phyloP scores from a whole-genome alignment of 305 asterid genomes.

The Rubia tinctorum region DNA sequence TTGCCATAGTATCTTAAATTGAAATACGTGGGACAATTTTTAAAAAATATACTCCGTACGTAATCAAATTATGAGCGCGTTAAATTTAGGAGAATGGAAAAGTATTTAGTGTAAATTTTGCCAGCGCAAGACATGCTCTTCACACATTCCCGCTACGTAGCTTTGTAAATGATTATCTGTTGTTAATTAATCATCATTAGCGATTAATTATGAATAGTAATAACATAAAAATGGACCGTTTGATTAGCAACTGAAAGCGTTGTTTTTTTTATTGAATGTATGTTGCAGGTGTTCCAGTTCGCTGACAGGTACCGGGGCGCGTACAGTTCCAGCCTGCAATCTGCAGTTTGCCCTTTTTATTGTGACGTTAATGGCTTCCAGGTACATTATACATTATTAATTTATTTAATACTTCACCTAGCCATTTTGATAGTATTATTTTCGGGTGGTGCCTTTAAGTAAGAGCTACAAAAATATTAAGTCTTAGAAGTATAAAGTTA shows the following conservation, averaged over 20 bases:
- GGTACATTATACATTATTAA: constrained; percentile 28
- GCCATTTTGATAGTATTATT: no score
- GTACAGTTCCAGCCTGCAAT: constrained; percentile 61
- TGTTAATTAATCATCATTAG: background rate
- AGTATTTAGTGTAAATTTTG: background rate
- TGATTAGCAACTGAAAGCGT: constrained; percentile 17
- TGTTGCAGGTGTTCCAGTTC: constrained; percentile 69
- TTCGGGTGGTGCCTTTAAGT: no score
- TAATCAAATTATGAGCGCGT: no score
- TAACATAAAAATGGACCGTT: constrained; percentile 13
- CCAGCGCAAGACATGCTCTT: background rate
- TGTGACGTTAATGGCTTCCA: constrained; percentile 83
- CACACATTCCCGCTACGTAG: constrained; percentile 5
- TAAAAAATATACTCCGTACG: no score
- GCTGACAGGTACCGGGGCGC: constrained; percentile 89
- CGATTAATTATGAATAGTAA: constrained; percentile 5
- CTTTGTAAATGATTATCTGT: no score
- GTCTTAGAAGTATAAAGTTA: no score
- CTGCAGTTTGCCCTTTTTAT: constrained; percentile 87
- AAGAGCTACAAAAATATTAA: no score
- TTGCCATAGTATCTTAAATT: no score
- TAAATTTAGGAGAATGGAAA: no score
- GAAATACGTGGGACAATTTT: no score
- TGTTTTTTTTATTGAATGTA: background rate
- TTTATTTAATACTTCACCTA: background rate